phyloP scores from a whole-genome alignment of 495 filamentous ascomycete genomes.

The Jackrogersella multiformis region DNA sequence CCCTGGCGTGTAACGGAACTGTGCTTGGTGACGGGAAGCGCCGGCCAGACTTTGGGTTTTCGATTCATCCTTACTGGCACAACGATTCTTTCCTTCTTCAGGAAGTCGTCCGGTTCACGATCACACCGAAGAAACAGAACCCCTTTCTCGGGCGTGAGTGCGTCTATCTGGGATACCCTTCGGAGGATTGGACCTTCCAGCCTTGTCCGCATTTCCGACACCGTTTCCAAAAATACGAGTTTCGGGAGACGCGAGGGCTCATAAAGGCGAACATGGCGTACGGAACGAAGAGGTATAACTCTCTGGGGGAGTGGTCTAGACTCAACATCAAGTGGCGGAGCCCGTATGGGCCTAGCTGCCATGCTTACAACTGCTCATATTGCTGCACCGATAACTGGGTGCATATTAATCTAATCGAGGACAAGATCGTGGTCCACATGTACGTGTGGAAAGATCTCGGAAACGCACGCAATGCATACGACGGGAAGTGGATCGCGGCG shows the following conservation, averaged over 20 bases:
- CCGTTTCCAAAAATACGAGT: constrained; percentile 31
- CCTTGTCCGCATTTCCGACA: constrained; percentile 40
- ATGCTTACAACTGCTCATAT: constrained; percentile 20
- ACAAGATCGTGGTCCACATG: constrained; percentile 33
- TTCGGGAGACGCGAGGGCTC: constrained; percentile 30
- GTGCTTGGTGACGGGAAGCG: constrained; percentile 17
- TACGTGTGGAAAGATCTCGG: constrained; percentile 44
- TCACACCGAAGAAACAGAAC: constrained; percentile 35
- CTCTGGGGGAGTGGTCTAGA: not conserved
- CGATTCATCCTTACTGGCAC: constrained; percentile 19
- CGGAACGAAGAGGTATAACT: constrained; percentile 19
- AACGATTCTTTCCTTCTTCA: constrained; percentile 30
- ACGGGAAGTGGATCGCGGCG: constrained; percentile 39
- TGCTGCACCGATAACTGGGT: constrained; percentile 43
- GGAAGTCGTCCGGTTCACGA: constrained; percentile 32
- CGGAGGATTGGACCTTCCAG: constrained; percentile 29
- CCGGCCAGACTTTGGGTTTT: constrained; percentile 26
- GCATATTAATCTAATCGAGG: constrained; percentile 24
- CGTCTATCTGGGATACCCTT: not conserved
- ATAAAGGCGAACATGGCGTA: constrained; percentile 24
- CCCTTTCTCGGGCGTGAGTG: constrained; percentile 11
- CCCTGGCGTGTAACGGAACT: constrained; percentile 18
- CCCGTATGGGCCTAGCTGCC: constrained; percentile 9
- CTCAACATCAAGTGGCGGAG: constrained; percentile 33
- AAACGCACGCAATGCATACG: constrained; percentile 30